Evolutionary conservation across 1,284 basidiomycete species (phyloP), one percentile per base, ranked within the genome.

Genomic region (Ustilago sp.): DNA sequence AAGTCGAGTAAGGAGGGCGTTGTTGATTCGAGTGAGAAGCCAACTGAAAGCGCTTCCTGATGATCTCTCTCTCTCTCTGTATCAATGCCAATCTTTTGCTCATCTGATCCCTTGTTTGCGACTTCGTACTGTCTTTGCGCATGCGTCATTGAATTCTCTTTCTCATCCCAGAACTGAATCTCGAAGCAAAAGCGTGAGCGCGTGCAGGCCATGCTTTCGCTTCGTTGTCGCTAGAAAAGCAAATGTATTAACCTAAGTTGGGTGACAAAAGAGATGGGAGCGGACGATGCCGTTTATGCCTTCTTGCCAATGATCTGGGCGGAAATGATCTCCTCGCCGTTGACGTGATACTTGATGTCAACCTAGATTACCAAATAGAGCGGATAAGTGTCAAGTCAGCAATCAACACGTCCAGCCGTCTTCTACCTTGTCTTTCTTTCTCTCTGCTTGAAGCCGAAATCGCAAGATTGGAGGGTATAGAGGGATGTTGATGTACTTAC

Each of bases 271-370:
- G 19, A 31, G 13, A 12, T 3, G 43, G 17, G 8, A 23, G 38
- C 32, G 52, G 13, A 2, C 23, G 23, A 11, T 12, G 4, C 28
- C n/a, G 31, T 34, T 71, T 65, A 73, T 68, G 59, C 57, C 61
- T 77, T 74, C 79, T 80, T 82, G 68, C 79, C 80, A 41, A 80
- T 74, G 64, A 82, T 67, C 74, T 82, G 79, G 72, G 77, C 68
- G 15, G 79, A 80, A 71, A 80, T 76, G 74, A 73, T 74, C 76
- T 76, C 73, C 60, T 82, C 77, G 71, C 79, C 80, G 73, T 80
- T 75, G 71, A 82, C 74, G 74, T 69, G 67, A 77, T 82, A 82
- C 74, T 76, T 74, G 68, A 82, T 80, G 71, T 82, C 80, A 56
- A 82, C 80, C 80, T 81, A 12, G 19, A 23, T 19, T 32, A 39